Conservation (phyloP, 2,329 filamentous ascomycete genomes). For the Dactylellina cionopaga region DNA sequence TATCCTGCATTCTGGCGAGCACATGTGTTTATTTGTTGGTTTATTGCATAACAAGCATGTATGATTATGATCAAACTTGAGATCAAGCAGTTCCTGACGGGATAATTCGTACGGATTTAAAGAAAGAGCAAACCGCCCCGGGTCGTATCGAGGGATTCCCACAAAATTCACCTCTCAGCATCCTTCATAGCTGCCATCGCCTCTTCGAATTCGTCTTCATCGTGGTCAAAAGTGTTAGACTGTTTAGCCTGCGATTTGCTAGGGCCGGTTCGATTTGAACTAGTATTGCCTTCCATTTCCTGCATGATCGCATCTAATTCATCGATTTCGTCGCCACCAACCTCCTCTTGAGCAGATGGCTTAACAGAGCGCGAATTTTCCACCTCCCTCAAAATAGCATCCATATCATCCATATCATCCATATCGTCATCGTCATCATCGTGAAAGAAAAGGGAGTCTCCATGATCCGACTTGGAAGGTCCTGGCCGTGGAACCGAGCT, state of each 20-base stretch:
- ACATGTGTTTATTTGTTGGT: no score
- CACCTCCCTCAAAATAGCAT: constrained; percentile 37
- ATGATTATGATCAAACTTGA: neutral
- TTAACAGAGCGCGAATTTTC: neutral
- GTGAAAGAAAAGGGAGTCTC: constrained; percentile 48
- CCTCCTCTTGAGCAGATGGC: constrained; percentile 2
- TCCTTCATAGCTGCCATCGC: constrained; percentile 76
- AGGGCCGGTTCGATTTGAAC: neutral
- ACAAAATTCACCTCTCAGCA: constrained; percentile 5
- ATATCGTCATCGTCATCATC: constrained; percentile 59
- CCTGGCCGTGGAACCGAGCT: neutral
- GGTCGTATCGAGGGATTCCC: neutral
- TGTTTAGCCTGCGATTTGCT: neutral
- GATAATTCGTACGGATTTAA: no score
- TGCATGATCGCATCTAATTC: constrained; percentile 68
- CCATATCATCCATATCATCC: constrained; percentile 55
- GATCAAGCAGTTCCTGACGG: no score
- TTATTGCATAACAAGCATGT: constrained; percentile 5
- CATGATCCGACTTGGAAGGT: constrained; percentile 12
- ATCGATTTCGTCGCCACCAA: constrained; percentile 58
- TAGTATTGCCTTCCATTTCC: constrained; percentile 60
- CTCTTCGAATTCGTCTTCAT: constrained; percentile 66
- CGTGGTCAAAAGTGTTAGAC: neutral
- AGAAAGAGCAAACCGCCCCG: no score
- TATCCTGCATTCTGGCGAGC: neutral